These are phyloP conservation scores for Epichloe amarillans DNA, from an alignment of 2,329 filamentous ascomycete genomes.

Conservation along the genomic window DNA sequence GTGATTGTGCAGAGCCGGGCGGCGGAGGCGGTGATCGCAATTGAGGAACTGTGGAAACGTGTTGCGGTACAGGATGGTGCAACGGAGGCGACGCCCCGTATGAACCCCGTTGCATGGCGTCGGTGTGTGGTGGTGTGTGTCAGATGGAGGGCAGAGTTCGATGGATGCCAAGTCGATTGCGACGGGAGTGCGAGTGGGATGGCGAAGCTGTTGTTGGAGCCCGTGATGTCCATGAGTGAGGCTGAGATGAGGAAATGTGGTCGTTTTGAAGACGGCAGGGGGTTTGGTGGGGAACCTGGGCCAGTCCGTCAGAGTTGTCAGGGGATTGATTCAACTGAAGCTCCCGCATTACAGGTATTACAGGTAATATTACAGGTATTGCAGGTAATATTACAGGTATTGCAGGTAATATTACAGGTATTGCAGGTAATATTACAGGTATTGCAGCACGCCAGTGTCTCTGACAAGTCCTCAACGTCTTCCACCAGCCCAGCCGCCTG, in stretches of 20 bases:
- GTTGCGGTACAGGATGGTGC: slow-evolving; percentile 93
- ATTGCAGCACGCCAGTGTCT: no score
- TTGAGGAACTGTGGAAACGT: slow-evolving; percentile 95
- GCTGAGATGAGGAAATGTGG: slow-evolving; percentile 22
- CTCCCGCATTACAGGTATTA: no score
- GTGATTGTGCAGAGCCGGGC: slow-evolving; percentile 53
- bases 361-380: no score
- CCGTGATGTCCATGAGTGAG: neutral
- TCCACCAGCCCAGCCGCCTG: neutral
- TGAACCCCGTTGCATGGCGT: slow-evolving; percentile 67
- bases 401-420: no score
- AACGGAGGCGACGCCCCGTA: slow-evolving; percentile 86
- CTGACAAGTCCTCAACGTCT: no score
- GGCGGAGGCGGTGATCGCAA: slow-evolving; percentile 87
- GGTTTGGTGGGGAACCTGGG: no score
- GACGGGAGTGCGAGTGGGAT: no score
- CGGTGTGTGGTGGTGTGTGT: neutral
- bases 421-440: no score
- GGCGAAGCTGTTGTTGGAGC: neutral
- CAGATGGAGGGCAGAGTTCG: neutral
- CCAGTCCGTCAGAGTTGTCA: no score
- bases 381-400: no score
- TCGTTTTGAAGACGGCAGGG: slow-evolving; percentile 11
- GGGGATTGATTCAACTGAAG: no score
- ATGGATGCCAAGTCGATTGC: neutral